Evolutionary conservation across 257 asterid genomes (phyloP).

Genomic region (Petunia axillaris): DNA sequence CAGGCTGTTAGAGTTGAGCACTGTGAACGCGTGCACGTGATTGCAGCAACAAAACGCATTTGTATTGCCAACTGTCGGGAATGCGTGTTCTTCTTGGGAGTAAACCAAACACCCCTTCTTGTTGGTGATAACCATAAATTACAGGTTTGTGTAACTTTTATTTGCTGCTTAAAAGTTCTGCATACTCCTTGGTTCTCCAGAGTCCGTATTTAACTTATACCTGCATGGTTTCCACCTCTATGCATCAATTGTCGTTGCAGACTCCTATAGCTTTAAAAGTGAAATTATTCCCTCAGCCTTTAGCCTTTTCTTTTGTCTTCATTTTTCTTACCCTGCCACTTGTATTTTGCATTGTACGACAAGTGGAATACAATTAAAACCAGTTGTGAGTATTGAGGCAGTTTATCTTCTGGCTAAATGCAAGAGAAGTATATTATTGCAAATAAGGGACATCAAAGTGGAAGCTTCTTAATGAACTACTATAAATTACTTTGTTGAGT

Average conservation of each 20-base stretch:
- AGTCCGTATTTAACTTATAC: not conserved
- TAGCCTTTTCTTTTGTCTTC: not conserved
- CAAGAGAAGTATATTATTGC: not conserved
- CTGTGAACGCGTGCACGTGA: slow-evolving; percentile 95
- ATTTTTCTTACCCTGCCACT: not conserved
- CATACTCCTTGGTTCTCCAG: not conserved
- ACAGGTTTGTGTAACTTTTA: slow-evolving; percentile 55
- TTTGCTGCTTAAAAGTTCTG: slow-evolving; percentile 15
- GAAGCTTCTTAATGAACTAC: not conserved
- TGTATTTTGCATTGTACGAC: not conserved
- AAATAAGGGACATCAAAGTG: not conserved
- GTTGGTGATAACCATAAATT: slow-evolving; percentile 98
- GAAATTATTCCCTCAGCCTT: not conserved
- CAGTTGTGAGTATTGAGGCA: not conserved
- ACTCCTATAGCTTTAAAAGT: not conserved
- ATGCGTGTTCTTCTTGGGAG: slow-evolving; percentile 90
- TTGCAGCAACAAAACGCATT: slow-evolving; percentile 87
- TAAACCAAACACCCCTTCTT: slow-evolving; percentile 86
- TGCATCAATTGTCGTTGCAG: slow-evolving; percentile 14
- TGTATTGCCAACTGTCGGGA: slow-evolving; percentile 96
- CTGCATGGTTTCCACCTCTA: not conserved
- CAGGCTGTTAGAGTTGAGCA: slow-evolving; percentile 97
- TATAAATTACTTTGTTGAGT: not conserved
- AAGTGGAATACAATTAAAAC: not conserved
- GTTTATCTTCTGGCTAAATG: not conserved